Conservation (phyloP, 164 flowering plant genomes). For the Vitis vinifera region ASM3070453v1 NC_081813.1:779001-779500, state of each 20-base stretch:
- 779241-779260: too few relatives aligned
- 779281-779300: too few relatives aligned
- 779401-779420: slow-evolving; percentile 77
- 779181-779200: slow-evolving; percentile 96
- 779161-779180: slow-evolving; percentile 89
- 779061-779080: too few relatives aligned
- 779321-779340: slow-evolving; percentile 88
- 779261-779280: too few relatives aligned
- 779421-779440: slow-evolving; percentile 68
- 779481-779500: too few relatives aligned
- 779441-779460: slow-evolving; percentile 80
- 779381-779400: slow-evolving; percentile 90
- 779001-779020: too few relatives aligned
- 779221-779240: slow-evolving; percentile 69
- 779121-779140: slow-evolving; percentile 81
- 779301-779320: slow-evolving; percentile 66
- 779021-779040: too few relatives aligned
- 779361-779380: slow-evolving; percentile 75
- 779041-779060: too few relatives aligned
- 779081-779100: too few relatives aligned
- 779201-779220: slow-evolving; percentile 91
- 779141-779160: slow-evolving; percentile 81
- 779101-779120: background rate
- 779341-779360: slow-evolving; percentile 96
- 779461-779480: background rate